These are phyloP conservation scores for Globisporangium cederbergense DNA, from an alignment of 352 stramenopile genomes.

Conservation along the genomic window DNA sequence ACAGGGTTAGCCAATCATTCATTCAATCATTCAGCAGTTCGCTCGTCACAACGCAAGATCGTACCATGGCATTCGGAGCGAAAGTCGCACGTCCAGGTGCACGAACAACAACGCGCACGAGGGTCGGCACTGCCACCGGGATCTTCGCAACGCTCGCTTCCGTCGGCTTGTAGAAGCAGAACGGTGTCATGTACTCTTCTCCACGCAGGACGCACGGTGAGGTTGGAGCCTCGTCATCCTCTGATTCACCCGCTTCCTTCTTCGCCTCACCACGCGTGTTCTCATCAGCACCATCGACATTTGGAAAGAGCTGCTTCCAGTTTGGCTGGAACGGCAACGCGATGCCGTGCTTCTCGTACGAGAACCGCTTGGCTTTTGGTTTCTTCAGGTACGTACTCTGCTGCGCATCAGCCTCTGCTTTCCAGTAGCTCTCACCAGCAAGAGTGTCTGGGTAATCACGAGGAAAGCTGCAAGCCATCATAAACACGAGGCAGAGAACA, in stretches of 20 bases:
- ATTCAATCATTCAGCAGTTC: background rate
- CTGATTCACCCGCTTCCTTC: slow-evolving; percentile 1
- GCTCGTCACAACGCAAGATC: background rate
- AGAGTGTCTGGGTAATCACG: slow-evolving; percentile 72
- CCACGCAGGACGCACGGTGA: slow-evolving; percentile 53
- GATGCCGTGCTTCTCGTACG: slow-evolving; percentile 58
- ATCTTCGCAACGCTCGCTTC: slow-evolving; percentile 22
- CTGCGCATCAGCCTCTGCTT: slow-evolving; percentile 19
- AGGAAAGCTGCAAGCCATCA: slow-evolving; percentile 51
- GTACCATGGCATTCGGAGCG: slow-evolving; percentile 63
- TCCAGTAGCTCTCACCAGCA: slow-evolving; percentile 57
- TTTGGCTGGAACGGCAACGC: slow-evolving; percentile 55
- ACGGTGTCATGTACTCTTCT: slow-evolving; percentile 64
- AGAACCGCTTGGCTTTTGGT: slow-evolving; percentile 67
- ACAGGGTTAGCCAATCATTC: background rate
- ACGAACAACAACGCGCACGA: slow-evolving; percentile 56
- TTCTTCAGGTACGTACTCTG: slow-evolving; percentile 37
- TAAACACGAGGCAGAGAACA: background rate
- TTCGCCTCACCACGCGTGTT: background rate
- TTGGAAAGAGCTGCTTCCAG: slow-evolving; percentile 49
- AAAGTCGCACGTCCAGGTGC: slow-evolving; percentile 57
- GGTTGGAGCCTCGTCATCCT: slow-evolving; percentile 13
- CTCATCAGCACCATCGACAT: background rate
- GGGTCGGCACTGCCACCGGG: slow-evolving; percentile 57
- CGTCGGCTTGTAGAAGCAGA: slow-evolving; percentile 42